Conservation (phyloP, 1,139 yeast species). For the Zygoascus meyerae region DNA sequence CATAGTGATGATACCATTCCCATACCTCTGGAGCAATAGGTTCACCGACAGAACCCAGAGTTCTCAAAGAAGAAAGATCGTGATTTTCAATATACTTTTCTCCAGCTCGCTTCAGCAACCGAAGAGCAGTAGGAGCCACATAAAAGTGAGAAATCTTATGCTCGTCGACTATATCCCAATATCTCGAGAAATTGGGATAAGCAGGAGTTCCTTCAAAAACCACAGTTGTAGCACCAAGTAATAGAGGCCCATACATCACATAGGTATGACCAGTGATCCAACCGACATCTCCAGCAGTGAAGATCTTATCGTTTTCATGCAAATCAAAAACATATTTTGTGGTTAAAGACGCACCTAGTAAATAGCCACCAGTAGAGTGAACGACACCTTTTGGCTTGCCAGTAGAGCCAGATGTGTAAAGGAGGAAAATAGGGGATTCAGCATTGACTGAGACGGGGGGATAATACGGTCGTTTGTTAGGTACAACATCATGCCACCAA, state of each 20-base stretch:
- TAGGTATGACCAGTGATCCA: conserved; percentile 99
- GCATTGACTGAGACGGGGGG: conserved; percentile 85
- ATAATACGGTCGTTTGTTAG: conserved; percentile 72
- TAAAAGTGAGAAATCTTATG: conserved; percentile 77
- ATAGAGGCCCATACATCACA: conserved; percentile 87
- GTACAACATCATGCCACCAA: conserved; percentile 88
- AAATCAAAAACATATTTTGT: conserved; percentile 89
- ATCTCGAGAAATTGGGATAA: conserved; percentile 91
- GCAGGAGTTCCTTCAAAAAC: conserved; percentile 98
- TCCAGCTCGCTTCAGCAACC: conserved; percentile 80
- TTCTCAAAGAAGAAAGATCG: conserved; percentile 62
- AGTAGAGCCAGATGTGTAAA: conserved; percentile 94
- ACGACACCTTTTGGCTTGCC: conserved; percentile 98
- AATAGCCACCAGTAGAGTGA: conserved; percentile 89
- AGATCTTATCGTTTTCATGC: conserved; percentile 77
- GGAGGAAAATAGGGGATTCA: conserved; percentile 89
- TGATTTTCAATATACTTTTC: conserved; percentile 56
- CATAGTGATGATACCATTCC: conserved; percentile 83
- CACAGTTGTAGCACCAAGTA: conserved; percentile 81
- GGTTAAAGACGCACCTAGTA: conserved; percentile 89
- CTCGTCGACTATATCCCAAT: conserved; percentile 83
- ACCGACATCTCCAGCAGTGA: conserved; percentile 98
- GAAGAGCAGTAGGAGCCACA: conserved; percentile 85
- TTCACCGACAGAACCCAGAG: conserved; percentile 84
- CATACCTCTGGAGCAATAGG: conserved; percentile 91